These are phyloP conservation scores for Scytalidium sp. DNA, from an alignment of 2,329 filamentous ascomycete species.

Conservation along the genomic window DNA sequence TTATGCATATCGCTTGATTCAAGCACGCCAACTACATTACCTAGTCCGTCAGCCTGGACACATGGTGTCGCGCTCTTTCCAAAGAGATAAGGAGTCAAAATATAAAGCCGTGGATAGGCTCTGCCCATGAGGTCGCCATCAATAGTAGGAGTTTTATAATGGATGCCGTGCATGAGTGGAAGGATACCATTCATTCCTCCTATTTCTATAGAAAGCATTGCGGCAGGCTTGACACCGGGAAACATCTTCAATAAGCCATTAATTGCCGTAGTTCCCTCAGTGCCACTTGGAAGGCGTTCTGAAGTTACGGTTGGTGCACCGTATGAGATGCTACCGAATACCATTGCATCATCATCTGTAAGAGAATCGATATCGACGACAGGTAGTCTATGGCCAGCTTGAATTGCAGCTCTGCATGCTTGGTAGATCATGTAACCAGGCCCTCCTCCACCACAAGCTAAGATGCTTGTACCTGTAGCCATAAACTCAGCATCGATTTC, in stretches of 20 bases:
- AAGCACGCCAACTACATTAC: conserved; percentile 20
- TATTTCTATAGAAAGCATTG: conserved; percentile 35
- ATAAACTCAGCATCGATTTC: not conserved
- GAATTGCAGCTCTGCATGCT: not conserved
- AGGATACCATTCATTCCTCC: conserved; percentile 38
- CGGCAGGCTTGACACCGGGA: conserved; percentile 30
- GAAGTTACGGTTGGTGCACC: conserved; percentile 40
- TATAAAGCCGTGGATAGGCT: conserved; percentile 32
- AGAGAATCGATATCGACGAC: not conserved
- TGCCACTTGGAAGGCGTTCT: conserved; percentile 33
- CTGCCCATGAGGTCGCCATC: conserved; percentile 41
- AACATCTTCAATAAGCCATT: conserved; percentile 32
- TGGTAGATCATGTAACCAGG: not conserved
- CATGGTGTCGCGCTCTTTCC: conserved; percentile 34
- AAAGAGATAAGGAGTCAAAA: conserved; percentile 32
- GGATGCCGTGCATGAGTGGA: conserved; percentile 26
- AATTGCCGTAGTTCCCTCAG: conserved; percentile 35
- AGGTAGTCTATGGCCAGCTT: not conserved
- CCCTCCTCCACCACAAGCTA: not conserved
- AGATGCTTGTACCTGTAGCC: not conserved
- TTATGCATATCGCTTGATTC: not conserved
- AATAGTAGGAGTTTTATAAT: conserved; percentile 35
- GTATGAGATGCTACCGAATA: not conserved
- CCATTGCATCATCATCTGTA: not conserved
- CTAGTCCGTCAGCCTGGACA: conserved; percentile 33